Evolutionary conservation across 192 early-diverging fungal genomes (phyloP), one percentile per base, ranked within the genome.

Genomic region (Mortierella alpina): DNA sequence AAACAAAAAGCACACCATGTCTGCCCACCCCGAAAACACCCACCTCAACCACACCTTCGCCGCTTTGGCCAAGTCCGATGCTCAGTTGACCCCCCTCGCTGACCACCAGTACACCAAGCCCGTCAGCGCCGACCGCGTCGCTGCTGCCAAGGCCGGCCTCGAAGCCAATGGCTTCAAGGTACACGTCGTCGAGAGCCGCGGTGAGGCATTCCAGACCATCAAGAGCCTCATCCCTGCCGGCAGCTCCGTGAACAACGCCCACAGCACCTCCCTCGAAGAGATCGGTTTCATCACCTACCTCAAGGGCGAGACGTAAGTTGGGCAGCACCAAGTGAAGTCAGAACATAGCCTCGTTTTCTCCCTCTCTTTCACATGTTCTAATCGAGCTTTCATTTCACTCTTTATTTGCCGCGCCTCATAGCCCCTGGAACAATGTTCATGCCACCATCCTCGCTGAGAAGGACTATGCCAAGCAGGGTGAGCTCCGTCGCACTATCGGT

Each of bases 211-310:
- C 46, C 45, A 82, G 15, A 62, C 78, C 47, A 20, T 84, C 70
- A 82, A 82, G 83, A 57, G 31, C 40, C 14, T 82, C 45, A 82
- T 84, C 61, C 83, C 83, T 8, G 63, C 69, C 15, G 83, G 83
- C 23, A 57, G 62, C 46, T 61, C 54, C 14, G 72, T 82, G 48
- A 82, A 71, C 72, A 84, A 82, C 40, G 83, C 68, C 15, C 80
- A 84, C 61, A 83, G 80, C 9, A 84, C 83, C 9, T 57, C 83
- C 3, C 63, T 84, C 45, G 83, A 82, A 56, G 78, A 84, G 83
- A 82, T 84, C n/a, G 83, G 83, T 2, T 84, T 84, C 66, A 75
- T 84, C 47, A 75, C 66, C 59, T 84, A 82, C 65, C 79, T 84
- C 62, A 84, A 82, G 60, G 83, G 73, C 7, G 80, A 79, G 51